These are phyloP conservation scores for Aspergillus aculeatus DNA, from an alignment of 2,329 filamentous ascomycete genomes.

Conservation along the genomic window DNA sequence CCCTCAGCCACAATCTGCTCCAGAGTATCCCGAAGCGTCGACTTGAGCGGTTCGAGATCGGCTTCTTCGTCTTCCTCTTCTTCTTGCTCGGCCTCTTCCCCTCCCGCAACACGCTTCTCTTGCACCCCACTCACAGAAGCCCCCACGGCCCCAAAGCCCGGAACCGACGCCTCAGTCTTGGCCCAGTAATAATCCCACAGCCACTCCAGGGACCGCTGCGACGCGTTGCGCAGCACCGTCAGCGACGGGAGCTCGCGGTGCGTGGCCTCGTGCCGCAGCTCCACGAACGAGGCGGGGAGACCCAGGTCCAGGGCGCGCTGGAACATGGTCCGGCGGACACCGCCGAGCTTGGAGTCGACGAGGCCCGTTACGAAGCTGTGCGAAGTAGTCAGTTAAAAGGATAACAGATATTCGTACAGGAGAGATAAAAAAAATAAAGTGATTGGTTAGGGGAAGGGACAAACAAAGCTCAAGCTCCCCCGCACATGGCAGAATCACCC, in stretches of 20 bases:
- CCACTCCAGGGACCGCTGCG: conserved; percentile 72
- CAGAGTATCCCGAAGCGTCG: conserved; percentile 20
- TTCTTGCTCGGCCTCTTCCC: conserved; percentile 9
- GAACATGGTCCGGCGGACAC: conserved; percentile 46
- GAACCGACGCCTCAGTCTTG: conserved; percentile 41
- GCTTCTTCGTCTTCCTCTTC: conserved; percentile 8
- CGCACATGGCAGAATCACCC: too few species aligned
- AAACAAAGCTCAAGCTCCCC: too few species aligned
- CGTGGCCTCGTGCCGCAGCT: conserved; percentile 83
- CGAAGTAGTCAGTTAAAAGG: too few species aligned
- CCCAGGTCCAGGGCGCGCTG: conserved; percentile 43
- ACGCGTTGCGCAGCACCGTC: conserved; percentile 67
- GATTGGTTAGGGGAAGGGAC: too few species aligned
- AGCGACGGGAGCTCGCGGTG: conserved; percentile 83
- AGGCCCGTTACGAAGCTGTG: conserved; percentile 46
- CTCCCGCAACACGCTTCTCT: background rate
- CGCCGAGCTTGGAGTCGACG: conserved; percentile 44
- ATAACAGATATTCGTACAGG: background rate
- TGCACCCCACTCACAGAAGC: background rate
- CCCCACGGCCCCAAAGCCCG: conserved; percentile 6
- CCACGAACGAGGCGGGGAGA: conserved; percentile 70
- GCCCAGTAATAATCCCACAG: conserved; percentile 88
- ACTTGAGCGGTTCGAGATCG: conserved; percentile 18
- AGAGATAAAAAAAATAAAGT: background rate
- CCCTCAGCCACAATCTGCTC: conserved; percentile 14